Percentiles rank a stretch among this genome's conserved stretches.
These are phyloP conservation scores for Aspergillus steynii DNA, from an alignment of 495 filamentous ascomycete species.

Conservation along the genomic window DNA sequence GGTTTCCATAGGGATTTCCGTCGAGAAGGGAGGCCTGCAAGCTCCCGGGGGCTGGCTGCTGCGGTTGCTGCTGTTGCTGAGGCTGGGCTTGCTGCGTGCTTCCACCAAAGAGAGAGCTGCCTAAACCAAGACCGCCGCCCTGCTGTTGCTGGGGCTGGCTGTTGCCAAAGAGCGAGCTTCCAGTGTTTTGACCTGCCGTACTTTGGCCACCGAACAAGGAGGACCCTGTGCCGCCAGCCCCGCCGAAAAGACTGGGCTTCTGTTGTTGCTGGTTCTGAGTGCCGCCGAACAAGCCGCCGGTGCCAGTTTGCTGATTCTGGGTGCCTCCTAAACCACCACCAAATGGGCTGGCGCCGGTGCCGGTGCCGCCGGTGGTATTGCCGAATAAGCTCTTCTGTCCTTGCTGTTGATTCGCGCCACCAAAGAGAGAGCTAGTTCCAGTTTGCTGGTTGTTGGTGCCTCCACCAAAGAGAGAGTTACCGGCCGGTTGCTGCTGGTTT, in stretches of 20 bases:
- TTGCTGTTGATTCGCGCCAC: constrained; percentile 41
- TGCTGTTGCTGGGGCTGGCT: constrained; percentile 63
- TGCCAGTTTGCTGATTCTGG: constrained; percentile 31
- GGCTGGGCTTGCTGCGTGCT: constrained; percentile 49
- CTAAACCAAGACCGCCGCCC: constrained; percentile 43
- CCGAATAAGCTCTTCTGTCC: constrained; percentile 39
- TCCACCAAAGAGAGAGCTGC: constrained; percentile 63
- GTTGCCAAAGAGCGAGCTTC: constrained; percentile 61
- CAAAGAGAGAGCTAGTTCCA: constrained; percentile 33
- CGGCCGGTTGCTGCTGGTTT: constrained; percentile 40
- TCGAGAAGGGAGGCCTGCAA: constrained; percentile 76
- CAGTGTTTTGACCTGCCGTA: constrained; percentile 37
- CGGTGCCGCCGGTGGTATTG: constrained; percentile 20
- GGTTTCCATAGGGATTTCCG: constrained; percentile 75
- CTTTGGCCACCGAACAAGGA: constrained; percentile 49
- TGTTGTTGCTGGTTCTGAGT: constrained; percentile 39
- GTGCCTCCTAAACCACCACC: constrained; percentile 29
- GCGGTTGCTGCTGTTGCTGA: constrained; percentile 46
- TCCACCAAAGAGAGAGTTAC: constrained; percentile 46
- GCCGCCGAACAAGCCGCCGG: constrained; percentile 52
- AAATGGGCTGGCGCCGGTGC: constrained; percentile 27
- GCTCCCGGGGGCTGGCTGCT: constrained; percentile 57
- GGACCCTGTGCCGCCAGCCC: constrained; percentile 30
- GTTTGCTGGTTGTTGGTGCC: constrained; percentile 32
- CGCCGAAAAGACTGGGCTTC: constrained; percentile 35